Conservation (phyloP, 2,329 filamentous ascomycete species). For the Penicillium olsonii region DNA sequence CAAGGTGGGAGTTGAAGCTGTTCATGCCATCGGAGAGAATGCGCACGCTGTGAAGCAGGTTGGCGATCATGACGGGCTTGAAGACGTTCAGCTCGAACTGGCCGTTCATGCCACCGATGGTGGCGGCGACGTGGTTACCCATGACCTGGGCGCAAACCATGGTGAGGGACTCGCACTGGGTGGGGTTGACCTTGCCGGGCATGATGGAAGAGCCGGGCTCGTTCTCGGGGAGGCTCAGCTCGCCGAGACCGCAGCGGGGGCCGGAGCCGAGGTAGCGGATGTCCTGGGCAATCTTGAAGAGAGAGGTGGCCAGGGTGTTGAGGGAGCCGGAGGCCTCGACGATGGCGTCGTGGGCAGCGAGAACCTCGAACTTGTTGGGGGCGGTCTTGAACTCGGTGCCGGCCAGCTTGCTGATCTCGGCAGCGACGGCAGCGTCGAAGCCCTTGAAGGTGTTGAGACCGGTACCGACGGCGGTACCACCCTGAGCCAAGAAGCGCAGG, state of each 20-base stretch:
- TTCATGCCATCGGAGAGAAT: constrained; percentile 90
- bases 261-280: constrained; percentile 96
- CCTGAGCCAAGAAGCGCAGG: constrained; percentile 85
- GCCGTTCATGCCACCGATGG: constrained; percentile 93
- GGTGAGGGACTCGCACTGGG: constrained; percentile 94
- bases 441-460: constrained; percentile 97
- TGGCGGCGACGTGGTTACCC: constrained; percentile 92
- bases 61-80: constrained; percentile 95
- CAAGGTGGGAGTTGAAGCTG: constrained; percentile 92
- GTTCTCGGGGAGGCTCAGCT: constrained; percentile 93
- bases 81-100: constrained; percentile 99
- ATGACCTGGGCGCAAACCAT: constrained; percentile 98
- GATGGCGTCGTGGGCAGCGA: constrained; percentile 93
- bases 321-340: constrained; percentile 91
- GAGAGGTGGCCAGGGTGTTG: constrained; percentile 86
- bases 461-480: constrained; percentile 94
- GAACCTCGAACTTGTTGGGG: constrained; percentile 97
- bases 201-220: constrained; percentile 98
- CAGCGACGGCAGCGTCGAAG: constrained; percentile 89
- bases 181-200: constrained; percentile 99
- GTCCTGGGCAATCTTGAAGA: constrained; percentile 98
- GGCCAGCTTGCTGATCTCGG: constrained; percentile 88
- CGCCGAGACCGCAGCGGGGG: constrained; percentile 91
- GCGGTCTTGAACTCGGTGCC: constrained; percentile 92
- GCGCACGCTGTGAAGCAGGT: constrained; percentile 87